A percentile compares a stretch with the other conserved stretches of the same genome.
phyloP scores from a whole-genome alignment of 148 eudicot genomes.

The Simmondsia chinensis region DNA sequence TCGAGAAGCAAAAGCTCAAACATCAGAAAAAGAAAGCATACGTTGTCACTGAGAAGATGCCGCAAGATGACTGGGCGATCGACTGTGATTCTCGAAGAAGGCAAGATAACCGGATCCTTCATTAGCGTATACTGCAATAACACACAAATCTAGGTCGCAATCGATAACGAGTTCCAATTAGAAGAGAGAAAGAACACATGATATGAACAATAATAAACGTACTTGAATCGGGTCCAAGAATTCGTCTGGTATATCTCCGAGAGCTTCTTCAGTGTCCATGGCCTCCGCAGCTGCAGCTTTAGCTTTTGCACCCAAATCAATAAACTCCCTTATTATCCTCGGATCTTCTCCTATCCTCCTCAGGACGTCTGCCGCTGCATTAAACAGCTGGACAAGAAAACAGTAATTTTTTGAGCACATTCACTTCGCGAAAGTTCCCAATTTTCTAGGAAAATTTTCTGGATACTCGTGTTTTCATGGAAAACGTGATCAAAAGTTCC shows the following conservation, averaged over 20 bases:
- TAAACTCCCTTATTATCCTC: conserved; percentile 65
- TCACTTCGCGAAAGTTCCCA: too few relatives aligned
- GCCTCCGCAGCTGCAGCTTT: conserved; percentile 88
- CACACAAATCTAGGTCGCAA: conserved; percentile 1
- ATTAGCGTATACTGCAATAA: conserved; percentile 82
- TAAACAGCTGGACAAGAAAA: conserved; percentile 55
- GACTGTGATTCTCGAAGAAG: conserved; percentile 73
- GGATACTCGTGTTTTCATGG: too few relatives aligned
- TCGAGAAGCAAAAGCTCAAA: too few relatives aligned
- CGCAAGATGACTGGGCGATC: conserved; percentile 93
- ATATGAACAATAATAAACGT: too few relatives aligned
- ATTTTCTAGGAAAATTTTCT: too few relatives aligned
- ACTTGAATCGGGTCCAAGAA: conserved; percentile 99
- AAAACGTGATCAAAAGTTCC: too few relatives aligned
- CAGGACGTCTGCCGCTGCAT: conserved; percentile 76
- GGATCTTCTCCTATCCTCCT: conserved; percentile 74
- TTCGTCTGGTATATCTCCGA: conserved; percentile 98
- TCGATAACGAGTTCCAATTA: too few relatives aligned
- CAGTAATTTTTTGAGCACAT: not conserved
- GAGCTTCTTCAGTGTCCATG: conserved; percentile 88
- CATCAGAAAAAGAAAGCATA: conserved; percentile 29
- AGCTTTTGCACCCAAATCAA: conserved; percentile 78
- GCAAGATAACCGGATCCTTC: conserved; percentile 94
- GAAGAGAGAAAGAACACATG: too few relatives aligned
- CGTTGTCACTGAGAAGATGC: conserved; percentile 91